These are phyloP conservation scores for Diaporthe vexans DNA, from an alignment of 2,329 filamentous ascomycete genomes.

Conservation along the genomic window DNA sequence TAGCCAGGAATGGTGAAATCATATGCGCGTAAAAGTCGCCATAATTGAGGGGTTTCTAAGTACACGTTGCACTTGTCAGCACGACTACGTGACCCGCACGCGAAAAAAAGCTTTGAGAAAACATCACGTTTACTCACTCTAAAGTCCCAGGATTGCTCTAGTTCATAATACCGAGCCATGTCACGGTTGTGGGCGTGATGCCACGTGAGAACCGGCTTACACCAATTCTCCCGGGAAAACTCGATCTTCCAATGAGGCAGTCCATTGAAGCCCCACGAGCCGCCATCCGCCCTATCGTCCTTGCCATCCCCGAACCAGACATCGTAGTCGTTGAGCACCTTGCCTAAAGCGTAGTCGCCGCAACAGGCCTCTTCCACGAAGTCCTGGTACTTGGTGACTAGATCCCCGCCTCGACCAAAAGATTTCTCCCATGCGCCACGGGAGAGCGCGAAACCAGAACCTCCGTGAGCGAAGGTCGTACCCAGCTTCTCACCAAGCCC, in stretches of 20 bases:
- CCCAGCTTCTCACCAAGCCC: constrained; percentile 38
- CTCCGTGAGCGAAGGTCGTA: constrained; percentile 42
- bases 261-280: constrained; percentile 33
- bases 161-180: constrained; percentile 45
- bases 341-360: constrained; percentile 30
- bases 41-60: constrained; percentile 43
- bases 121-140: neutral
- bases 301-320: constrained; percentile 34
- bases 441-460: constrained; percentile 39
- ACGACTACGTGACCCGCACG: neutral
- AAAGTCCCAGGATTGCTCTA: constrained; percentile 48
- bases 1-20: constrained; percentile 44
- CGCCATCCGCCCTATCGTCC: constrained; percentile 17
- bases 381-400: constrained; percentile 24
- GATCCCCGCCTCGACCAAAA: constrained; percentile 16
- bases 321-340: constrained; percentile 33
- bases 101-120: neutral
- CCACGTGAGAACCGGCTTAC: constrained; percentile 38
- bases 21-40: constrained; percentile 46
- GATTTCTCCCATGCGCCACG: constrained; percentile 35
- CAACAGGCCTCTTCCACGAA: constrained; percentile 31
- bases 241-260: constrained; percentile 28
- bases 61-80: neutral
- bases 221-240: constrained; percentile 34
- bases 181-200: constrained; percentile 47